Evolutionary conservation across 1,284 basidiomycete genomes (phyloP).

Genomic region (Polyporus tsugae): DNA sequence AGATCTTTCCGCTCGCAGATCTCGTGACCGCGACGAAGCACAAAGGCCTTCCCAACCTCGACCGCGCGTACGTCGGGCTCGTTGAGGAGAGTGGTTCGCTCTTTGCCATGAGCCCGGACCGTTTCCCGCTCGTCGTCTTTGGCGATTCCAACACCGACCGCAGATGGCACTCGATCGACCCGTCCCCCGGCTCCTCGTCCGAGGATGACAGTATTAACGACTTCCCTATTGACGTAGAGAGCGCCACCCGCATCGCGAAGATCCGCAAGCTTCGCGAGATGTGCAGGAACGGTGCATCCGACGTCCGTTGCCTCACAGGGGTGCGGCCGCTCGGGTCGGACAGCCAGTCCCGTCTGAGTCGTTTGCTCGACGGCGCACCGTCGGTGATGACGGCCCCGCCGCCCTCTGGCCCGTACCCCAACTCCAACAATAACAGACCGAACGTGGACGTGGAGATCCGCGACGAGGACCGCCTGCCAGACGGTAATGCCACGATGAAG

Average conservation of each 20-base stretch:
- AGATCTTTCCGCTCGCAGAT: slow-evolving; percentile 61
- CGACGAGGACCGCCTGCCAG: slow-evolving; percentile 10
- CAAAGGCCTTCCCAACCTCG: slow-evolving; percentile 54
- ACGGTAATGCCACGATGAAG: slow-evolving; percentile 11
- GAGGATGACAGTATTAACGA: slow-evolving; percentile 38
- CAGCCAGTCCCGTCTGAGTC: slow-evolving; percentile 42
- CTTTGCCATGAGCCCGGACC: slow-evolving; percentile 79
- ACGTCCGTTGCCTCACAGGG: slow-evolving; percentile 69
- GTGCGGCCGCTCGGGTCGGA: slow-evolving; percentile 57
- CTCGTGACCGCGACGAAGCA: slow-evolving; percentile 45
- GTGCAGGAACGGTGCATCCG: slow-evolving; percentile 49
- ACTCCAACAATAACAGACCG: slow-evolving; percentile 20
- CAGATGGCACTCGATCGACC: slow-evolving; percentile 44
- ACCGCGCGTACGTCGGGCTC: slow-evolving; percentile 77
- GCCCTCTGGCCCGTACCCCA: background rate
- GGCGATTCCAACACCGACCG: slow-evolving; percentile 50
- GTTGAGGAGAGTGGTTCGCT: slow-evolving; percentile 76
- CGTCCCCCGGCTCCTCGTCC: slow-evolving; percentile 41
- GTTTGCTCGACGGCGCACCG: slow-evolving; percentile 47
- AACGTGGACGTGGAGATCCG: slow-evolving; percentile 9
- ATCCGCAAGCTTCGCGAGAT: slow-evolving; percentile 41
- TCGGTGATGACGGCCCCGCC: slow-evolving; percentile 34
- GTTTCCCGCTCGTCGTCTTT: slow-evolving; percentile 81
- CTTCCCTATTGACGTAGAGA: slow-evolving; percentile 52
- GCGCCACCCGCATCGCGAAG: slow-evolving; percentile 52